Evolutionary conservation across 805 yeast genomes (phyloP).

Genomic region (Clavispora fructus): DNA sequence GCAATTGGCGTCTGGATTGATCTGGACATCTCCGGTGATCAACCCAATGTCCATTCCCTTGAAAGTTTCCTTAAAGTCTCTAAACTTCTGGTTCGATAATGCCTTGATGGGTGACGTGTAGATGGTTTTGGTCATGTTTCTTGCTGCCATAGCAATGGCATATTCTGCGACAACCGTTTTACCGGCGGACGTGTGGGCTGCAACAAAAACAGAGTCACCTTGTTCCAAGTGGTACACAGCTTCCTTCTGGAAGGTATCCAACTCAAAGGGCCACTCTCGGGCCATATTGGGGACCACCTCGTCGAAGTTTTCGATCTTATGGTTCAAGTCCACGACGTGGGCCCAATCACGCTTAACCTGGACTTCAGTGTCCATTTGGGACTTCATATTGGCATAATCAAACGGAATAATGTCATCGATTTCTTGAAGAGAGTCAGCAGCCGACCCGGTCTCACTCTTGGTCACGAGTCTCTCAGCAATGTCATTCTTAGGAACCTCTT

Average conservation of each 20-base stretch:
- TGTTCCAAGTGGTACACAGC: slow-evolving; percentile 95
- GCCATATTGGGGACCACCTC: slow-evolving; percentile 94
- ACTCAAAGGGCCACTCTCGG: slow-evolving; percentile 87
- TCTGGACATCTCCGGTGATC: slow-evolving; percentile 96
- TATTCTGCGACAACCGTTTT: slow-evolving; percentile 98
- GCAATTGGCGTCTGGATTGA: slow-evolving; percentile 94
- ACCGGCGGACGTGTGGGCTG: slow-evolving; percentile 99
- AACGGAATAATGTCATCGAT: slow-evolving; percentile 40
- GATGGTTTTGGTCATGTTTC: slow-evolving; percentile 95
- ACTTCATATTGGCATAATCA: slow-evolving; percentile 24
- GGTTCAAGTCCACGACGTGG: slow-evolving; percentile 85
- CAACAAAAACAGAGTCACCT: slow-evolving; percentile 97
- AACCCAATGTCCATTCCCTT: slow-evolving; percentile 85
- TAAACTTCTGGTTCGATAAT: slow-evolving; percentile 79
- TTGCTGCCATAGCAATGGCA: slow-evolving; percentile 93
- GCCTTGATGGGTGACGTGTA: slow-evolving; percentile 96
- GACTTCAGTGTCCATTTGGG: slow-evolving; percentile 19
- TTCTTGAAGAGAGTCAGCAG: slow-evolving; percentile 25
- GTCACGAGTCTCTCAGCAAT: not conserved
- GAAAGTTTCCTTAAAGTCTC: slow-evolving; percentile 80
- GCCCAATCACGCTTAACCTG: slow-evolving; percentile 73
- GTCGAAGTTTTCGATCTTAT: slow-evolving; percentile 73
- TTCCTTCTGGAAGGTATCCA: slow-evolving; percentile 94
- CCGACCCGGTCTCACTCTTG: not conserved
- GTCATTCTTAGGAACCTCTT: slow-evolving; percentile 2